Evolutionary conservation across 1,139 yeast genomes (phyloP), one percentile per base, ranked within the genome.

Genomic region (Hansenula anomala): DNA sequence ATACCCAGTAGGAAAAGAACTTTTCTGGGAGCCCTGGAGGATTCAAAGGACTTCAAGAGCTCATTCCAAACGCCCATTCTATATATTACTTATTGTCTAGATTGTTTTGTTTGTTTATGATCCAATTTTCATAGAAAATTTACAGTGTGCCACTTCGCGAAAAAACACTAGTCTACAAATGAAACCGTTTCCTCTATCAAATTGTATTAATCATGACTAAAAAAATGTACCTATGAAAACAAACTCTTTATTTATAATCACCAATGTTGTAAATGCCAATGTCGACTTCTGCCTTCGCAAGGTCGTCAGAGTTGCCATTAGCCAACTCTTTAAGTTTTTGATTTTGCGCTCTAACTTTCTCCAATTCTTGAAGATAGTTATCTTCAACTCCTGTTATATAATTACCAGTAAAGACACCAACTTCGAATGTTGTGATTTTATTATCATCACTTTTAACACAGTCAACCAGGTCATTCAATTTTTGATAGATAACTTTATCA

Each of bases 381-480:
- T 85, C 82, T 60, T 88, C 96, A 34, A 82, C 84, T 39, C 97
- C 97, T 15, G 98, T 92, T 46, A 92, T 79, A 61, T 92, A 92
- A 48, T 80, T 65, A 38, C 98, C 98, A 15, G 95, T 92, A 63
- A 92, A 92, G n/a, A 92, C 98, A 59, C 98, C 98, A 38, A 87
- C 92, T 66, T 92, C 98, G 56, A 89, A 92, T 24, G 74, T 69
- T 28, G 69, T 64, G 44, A 84, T 68, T n/a, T 52, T 55, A 33
- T 66, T 62, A 15, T 65, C 55, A 28, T 63, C 59, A 10, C 56
- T 57, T 22, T 73, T 74, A n/a, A 97, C 90, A 55, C 96, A 88
- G 29, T 74, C 86, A 31, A 87, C 64, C 56, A 92, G 73, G 58
- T 92, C 97, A 35, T 82, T 75, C 47, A 92, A 69, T 34, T 81